phyloP scores from a whole-genome alignment of 2,329 filamentous ascomycete species.

The Cercospora zeae-maydis region DNA sequence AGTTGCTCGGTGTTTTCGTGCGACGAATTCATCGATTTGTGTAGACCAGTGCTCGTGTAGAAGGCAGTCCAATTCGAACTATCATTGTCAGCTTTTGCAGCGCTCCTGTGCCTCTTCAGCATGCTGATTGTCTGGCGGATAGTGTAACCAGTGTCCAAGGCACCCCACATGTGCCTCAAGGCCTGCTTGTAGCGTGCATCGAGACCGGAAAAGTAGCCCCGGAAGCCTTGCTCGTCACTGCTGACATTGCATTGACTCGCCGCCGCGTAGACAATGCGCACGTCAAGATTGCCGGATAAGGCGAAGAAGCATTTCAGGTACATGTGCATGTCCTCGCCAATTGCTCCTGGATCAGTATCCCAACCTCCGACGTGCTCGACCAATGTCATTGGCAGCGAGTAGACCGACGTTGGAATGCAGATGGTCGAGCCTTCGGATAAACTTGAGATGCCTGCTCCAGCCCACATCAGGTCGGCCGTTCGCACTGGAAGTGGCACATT shows the following conservation, averaged over 20 bases:
- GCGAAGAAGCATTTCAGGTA: conserved; percentile 75
- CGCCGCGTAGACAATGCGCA: conserved; percentile 62
- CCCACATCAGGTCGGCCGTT: conserved; percentile 70
- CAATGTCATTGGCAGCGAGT: conserved; percentile 64
- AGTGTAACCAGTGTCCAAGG: conserved; percentile 65
- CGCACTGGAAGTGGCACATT: conserved; percentile 64
- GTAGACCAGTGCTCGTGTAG: conserved; percentile 32
- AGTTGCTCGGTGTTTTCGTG: conserved; percentile 17
- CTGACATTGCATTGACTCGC: conserved; percentile 71
- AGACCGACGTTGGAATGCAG: conserved; percentile 69
- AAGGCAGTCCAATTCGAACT: conserved; percentile 34
- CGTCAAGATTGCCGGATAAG: conserved; percentile 64
- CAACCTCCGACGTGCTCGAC: conserved; percentile 68
- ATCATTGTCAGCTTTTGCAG: conserved; percentile 11
- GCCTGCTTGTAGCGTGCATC: conserved; percentile 68
- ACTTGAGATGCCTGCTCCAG: conserved; percentile 66
- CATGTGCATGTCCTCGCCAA: conserved; percentile 75
- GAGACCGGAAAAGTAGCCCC: conserved; percentile 56
- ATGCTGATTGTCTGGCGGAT: conserved; percentile 41
- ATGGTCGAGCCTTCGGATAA: conserved; percentile 62
- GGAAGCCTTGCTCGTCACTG: conserved; percentile 54
- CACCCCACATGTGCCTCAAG: conserved; percentile 72
- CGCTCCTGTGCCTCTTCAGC: conserved; percentile 25
- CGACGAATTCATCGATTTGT: conserved; percentile 29
- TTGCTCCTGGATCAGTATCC: conserved; percentile 67